Evolutionary conservation across 2,329 filamentous ascomycete genomes (phyloP), one percentile per base, ranked within the genome.

Genomic region (Drechslerella dactyloides): DNA sequence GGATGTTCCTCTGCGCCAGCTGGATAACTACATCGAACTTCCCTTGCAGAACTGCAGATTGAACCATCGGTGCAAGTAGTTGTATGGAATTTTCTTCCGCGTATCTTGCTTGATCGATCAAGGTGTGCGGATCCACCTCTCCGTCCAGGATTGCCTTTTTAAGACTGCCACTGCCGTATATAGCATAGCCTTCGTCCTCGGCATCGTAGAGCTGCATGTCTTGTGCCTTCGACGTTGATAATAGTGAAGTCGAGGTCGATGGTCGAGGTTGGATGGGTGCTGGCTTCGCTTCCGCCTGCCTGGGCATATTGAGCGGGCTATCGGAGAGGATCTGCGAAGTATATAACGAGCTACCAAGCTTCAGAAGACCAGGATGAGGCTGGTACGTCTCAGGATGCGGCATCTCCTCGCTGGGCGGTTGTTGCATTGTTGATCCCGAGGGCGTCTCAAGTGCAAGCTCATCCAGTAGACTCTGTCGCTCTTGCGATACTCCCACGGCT

Each of bases 271-370:
- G 44, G 27, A 72, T 44, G 24, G 60, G 55, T 19, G 68, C 30
- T n/a, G 60, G 55, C 33, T 60, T 56, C 1, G 15, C 52, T 27
- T 72, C 68, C 23, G 60, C 55, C 53, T 51, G 46, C 21, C 68
- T 65, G 21, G 60, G 68, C 60, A 61, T 60, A 24, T 72, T 72
- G 50, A 72, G 61, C 1, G 62, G 61, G 65, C 60, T 65, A 7
- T 72, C 68, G 2, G 60, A 65, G n/a, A 58, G 21, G 8, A 56
- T 30, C 33, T 59, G 50, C 35, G 60, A 44, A 30, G 60, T 56
- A 65, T 72, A 72, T 72, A 72, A 59, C 11, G 60, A 55, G 21
- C 48, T 56, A 5, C 68, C 68, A n/a, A 72, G 51, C 17, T 65
- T 50, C 10, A 72, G 55, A n/a, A 65, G 55, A n/a, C 55, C 68